Conservation (phyloP, 2,329 filamentous ascomycete genomes). For the Claviceps lovelessii region DNA sequence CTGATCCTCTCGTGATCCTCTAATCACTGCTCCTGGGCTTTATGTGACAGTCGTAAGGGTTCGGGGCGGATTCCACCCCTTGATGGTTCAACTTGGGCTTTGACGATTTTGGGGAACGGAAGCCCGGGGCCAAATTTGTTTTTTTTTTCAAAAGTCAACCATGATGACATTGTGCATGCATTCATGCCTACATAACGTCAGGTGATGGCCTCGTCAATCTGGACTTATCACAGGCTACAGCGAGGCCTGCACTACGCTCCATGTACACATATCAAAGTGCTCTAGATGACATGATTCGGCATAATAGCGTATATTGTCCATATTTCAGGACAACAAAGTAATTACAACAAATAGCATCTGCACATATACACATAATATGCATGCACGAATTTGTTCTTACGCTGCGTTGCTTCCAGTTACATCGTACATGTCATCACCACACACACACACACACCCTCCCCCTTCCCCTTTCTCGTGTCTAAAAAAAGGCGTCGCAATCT, state of each 20-base stretch:
- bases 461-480: not conserved
- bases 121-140: not conserved
- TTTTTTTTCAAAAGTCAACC: too few relatives aligned
- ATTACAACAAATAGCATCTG: not conserved
- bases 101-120: not conserved
- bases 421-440: too few relatives aligned
- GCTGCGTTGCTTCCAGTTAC: not conserved
- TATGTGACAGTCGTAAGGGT: not conserved
- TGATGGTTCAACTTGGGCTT: too few relatives aligned
- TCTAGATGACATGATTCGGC: not conserved
- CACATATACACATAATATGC: not conserved
- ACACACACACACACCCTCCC: not conserved
- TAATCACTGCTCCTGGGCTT: not conserved
- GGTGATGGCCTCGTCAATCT: not conserved
- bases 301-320: not conserved
- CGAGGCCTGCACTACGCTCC: not conserved
- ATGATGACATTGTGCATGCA: not conserved
- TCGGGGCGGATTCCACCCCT: not conserved
- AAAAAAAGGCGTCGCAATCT: not conserved
- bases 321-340: not conserved
- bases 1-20: not conserved
- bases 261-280: not conserved
- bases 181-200: not conserved
- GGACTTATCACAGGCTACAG: not conserved
- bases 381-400: not conserved